Base-by-base conservation (phyloP, 176 grass and related monocot species). In the Zea luxurians region DNA sequence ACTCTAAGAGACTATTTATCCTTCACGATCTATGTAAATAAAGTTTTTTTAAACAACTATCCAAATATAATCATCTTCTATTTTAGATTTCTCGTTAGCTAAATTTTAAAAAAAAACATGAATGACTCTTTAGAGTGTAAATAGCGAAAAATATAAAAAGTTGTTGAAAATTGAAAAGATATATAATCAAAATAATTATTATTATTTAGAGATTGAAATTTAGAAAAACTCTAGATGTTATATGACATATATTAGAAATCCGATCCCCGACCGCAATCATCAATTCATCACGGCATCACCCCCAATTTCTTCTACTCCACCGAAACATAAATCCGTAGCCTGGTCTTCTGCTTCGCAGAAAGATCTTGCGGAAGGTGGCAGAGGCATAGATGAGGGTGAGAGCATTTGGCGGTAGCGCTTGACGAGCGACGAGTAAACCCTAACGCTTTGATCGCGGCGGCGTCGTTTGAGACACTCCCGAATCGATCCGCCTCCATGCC, bases 401-500 rank as follows among this genome's bases (percentile, higher is more conserved):
- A 17, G 40, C 41, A 45, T 27, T 41, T 40, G 17, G 37, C 64
- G 64, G 64, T 37, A 42, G 37, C 64, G 5, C 64, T 38, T 42
- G 40, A 45, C 41, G 66, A 18, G 43, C 64, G 64, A 43, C 16
- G 66, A 47, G 49, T 2, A 68, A 45, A 69, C 43, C 42, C 66
- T 69, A 69, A 42, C 17, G 66, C 43, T 45, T n/a, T 11, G 18
- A 20, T 47, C n/a, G 42, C n/a, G 66, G 18, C 9, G 65, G 16
- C 18, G 43, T 43, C 66, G 66, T 42, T 7, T 21, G 43, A 21
- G 43, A n/a, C 43, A 69, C 2, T 4, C 20, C 52, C 55, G 13
- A 44, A 5, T 64, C 74, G 70, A 69, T 80, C 16, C 46, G 17
- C 50, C 21, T 38, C 42, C 53, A 72, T 82, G 81, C 60, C 79